phyloP scores from a whole-genome alignment of 2,329 filamentous ascomycete species.

The Alternaria rosae region DNA sequence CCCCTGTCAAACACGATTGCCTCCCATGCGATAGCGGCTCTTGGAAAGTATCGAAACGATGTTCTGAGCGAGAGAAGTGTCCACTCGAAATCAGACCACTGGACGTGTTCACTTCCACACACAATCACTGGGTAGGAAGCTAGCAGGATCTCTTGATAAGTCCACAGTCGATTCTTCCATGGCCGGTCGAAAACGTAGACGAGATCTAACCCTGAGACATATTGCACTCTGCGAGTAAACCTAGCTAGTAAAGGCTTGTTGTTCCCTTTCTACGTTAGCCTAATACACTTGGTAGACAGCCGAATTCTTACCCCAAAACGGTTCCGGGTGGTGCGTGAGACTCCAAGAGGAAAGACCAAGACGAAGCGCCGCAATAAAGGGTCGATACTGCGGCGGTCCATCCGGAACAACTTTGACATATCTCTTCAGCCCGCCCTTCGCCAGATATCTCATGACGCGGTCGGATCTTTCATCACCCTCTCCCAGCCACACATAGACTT shows the following conservation, averaged over 20 bases:
- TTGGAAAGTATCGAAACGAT: neutral
- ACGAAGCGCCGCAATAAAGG: neutral
- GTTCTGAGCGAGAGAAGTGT: rapidly evolving
- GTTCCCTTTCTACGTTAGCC: neutral
- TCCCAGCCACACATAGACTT: neutral
- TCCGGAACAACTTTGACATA: neutral
- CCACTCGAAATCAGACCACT: neutral
- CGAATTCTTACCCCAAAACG: neutral
- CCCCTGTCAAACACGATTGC: neutral
- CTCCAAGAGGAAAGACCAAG: neutral
- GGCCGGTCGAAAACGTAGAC: neutral
- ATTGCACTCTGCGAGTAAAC: neutral
- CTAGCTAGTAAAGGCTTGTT: neutral
- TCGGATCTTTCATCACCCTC: neutral
- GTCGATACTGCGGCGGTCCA: neutral
- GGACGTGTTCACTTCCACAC: neutral
- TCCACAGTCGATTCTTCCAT: neutral
- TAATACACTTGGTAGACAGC: neutral
- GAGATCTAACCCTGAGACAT: neutral
- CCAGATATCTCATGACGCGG: neutral
- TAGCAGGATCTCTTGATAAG: neutral
- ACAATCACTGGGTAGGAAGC: neutral
- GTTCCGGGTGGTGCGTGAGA: neutral
- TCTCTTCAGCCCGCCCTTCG: neutral
- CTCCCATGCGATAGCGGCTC: neutral